phyloP scores from a whole-genome alignment of 306 rosid genomes.

The Rubus idaeus region DNA sequence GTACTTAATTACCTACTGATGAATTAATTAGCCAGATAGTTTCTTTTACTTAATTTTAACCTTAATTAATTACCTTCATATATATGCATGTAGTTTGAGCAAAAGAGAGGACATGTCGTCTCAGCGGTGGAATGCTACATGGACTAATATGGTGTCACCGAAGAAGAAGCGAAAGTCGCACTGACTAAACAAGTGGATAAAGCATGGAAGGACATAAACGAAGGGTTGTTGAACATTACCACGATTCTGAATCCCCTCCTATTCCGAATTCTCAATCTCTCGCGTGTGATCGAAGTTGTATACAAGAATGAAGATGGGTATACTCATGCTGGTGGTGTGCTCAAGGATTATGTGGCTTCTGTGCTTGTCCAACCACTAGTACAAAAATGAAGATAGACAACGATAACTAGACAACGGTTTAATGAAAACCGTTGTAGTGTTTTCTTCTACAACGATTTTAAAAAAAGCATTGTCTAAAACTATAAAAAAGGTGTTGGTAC shows the following conservation, averaged over 20 bases:
- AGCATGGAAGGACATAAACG: conserved; percentile 31
- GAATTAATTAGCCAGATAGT: background rate
- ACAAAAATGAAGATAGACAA: too few species aligned
- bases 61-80: background rate
- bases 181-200: background rate
- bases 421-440: too few species aligned
- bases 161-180: background rate
- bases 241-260: background rate
- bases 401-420: too few species aligned
- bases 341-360: background rate
- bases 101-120: background rate
- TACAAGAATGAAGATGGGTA: conserved; percentile 37
- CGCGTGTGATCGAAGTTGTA: conserved; percentile 25
- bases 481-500: too few species aligned
- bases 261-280: conserved; percentile 26
- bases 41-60: background rate
- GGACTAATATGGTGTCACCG: background rate
- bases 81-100: background rate
- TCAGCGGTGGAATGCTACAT: conserved; percentile 17
- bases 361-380: background rate
- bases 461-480: too few species aligned
- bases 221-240: conserved; percentile 26
- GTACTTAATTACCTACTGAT: background rate
- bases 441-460: too few species aligned
- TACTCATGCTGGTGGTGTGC: background rate